These are phyloP conservation scores for Colletotrichum cuscutae DNA, from an alignment of 2,329 filamentous ascomycete species.

Conservation along the genomic window DNA sequence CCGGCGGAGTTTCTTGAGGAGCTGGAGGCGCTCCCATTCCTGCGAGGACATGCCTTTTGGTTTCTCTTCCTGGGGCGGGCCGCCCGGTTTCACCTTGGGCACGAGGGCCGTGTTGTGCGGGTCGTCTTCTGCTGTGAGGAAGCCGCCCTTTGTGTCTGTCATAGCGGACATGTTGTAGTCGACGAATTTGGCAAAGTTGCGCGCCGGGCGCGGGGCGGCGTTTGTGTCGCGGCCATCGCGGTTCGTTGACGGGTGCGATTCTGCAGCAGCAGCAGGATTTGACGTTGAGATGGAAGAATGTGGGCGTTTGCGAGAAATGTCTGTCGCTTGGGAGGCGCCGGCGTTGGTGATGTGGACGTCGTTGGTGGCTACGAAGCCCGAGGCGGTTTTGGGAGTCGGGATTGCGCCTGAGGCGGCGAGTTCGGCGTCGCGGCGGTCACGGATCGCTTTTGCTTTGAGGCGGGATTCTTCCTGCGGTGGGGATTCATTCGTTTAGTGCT, in stretches of 20 bases:
- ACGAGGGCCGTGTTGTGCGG: conserved; percentile 83
- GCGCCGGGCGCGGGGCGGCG: conserved; percentile 75
- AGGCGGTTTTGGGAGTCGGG: conserved; percentile 61
- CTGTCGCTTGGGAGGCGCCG: conserved; percentile 43
- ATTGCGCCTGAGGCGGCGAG: conserved; percentile 57
- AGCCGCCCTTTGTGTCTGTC: conserved; percentile 97
- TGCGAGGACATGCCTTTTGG: conserved; percentile 89
- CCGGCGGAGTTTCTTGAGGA: conserved; percentile 77
- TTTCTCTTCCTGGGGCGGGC: conserved; percentile 66
- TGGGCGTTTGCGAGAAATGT: conserved; percentile 72
- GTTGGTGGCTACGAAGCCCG: conserved; percentile 78
- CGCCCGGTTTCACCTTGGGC: conserved; percentile 50
- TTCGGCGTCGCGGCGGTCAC: conserved; percentile 77
- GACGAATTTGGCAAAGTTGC: conserved; percentile 93
- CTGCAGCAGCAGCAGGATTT: conserved; percentile 8
- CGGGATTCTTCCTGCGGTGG: conserved; percentile 80
- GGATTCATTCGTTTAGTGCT: conserved; percentile 9
- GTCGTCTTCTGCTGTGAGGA: conserved; percentile 90
- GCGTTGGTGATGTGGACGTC: conserved; percentile 65
- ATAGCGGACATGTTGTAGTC: conserved; percentile 99
- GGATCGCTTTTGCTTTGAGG: conserved; percentile 87
- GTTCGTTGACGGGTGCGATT: conserved; percentile 63
- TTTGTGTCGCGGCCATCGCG: conserved; percentile 72
- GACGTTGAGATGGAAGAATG: conserved; percentile 68
- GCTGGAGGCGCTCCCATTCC: conserved; percentile 89